Evolutionary conservation across 352 stramenopile species (phyloP).

Genomic region (Pythium aristosporum): DNA sequence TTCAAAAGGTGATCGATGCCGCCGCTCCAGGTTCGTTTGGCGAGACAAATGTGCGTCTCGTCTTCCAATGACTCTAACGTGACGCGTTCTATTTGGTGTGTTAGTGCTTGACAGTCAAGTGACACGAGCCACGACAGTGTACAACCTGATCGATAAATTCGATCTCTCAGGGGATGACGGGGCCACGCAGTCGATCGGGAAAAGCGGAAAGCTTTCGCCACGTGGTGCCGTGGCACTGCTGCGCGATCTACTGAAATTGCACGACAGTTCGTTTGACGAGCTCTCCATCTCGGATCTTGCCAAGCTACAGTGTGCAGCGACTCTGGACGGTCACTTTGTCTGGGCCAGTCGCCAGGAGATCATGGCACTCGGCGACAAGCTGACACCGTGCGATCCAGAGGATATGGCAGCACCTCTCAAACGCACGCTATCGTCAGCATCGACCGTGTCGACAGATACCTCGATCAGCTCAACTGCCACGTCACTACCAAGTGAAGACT

Average conservation of each 20-base stretch:
- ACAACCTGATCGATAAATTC: conserved; percentile 20
- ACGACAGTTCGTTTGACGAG: conserved; percentile 15
- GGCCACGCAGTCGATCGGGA: neutral
- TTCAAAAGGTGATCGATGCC: conserved; percentile 14
- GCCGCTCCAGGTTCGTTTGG: conserved; percentile 1
- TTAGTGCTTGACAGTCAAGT: neutral
- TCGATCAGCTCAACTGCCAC: neutral
- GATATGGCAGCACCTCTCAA: neutral
- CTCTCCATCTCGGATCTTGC: conserved; percentile 4
- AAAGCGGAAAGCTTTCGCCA: neutral
- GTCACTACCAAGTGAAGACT: neutral
- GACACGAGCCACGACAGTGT: conserved; percentile 4
- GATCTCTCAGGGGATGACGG: neutral
- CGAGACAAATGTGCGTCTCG: too few relatives aligned
- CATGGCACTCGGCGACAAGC: conserved; percentile 10
- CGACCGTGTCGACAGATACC: neutral
- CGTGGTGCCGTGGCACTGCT: conserved; percentile 6
- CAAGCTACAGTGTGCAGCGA: conserved; percentile 23
- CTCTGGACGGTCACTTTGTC: conserved; percentile 11
- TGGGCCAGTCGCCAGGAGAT: conserved; percentile 22
- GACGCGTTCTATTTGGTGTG: neutral
- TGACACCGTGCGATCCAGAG: conserved; percentile 9
- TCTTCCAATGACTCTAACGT: too few relatives aligned
- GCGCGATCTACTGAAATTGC: conserved; percentile 10
- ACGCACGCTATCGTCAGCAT: conserved; percentile 5